These are phyloP conservation scores for Neurospora pannonica DNA, from an alignment of 495 filamentous ascomycete genomes.

Conservation along the genomic window DNA sequence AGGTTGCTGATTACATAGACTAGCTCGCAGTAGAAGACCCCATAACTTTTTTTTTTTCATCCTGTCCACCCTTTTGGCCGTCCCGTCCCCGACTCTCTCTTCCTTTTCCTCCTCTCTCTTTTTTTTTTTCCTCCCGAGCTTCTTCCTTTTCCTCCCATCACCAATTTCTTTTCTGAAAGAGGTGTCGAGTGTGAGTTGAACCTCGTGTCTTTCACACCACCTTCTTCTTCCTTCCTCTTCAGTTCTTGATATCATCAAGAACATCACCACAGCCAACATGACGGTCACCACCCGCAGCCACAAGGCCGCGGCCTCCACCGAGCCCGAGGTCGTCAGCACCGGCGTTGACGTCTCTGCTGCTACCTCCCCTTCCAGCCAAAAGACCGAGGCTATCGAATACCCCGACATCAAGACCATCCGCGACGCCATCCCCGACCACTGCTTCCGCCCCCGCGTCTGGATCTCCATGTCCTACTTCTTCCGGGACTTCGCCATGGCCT, in stretches of 20 bases:
- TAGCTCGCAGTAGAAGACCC: neutral
- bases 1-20: neutral
- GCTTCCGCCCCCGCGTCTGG: constrained; percentile 61
- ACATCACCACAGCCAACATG: neutral
- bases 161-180: neutral
- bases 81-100: neutral
- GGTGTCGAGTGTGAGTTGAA: neutral
- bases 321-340: neutral
- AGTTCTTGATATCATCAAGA: neutral
- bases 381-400: constrained; percentile 55
- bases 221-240: neutral
- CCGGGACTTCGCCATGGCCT: constrained; percentile 56
- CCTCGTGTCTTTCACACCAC: neutral
- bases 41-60: neutral
- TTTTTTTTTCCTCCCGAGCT: neutral
- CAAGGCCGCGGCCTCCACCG: neutral
- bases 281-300: neutral
- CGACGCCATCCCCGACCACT: constrained; percentile 71
- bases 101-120: neutral
- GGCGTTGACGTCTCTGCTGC: neutral
- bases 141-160: neutral
- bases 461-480: constrained; percentile 56
- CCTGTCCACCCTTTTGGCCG: neutral
- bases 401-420: constrained; percentile 67
- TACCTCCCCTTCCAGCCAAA: constrained; percentile 12